Evolutionary conservation across 768 basidiomycete species (phyloP).

Genomic region (Pisolithus marmoratus): DNA sequence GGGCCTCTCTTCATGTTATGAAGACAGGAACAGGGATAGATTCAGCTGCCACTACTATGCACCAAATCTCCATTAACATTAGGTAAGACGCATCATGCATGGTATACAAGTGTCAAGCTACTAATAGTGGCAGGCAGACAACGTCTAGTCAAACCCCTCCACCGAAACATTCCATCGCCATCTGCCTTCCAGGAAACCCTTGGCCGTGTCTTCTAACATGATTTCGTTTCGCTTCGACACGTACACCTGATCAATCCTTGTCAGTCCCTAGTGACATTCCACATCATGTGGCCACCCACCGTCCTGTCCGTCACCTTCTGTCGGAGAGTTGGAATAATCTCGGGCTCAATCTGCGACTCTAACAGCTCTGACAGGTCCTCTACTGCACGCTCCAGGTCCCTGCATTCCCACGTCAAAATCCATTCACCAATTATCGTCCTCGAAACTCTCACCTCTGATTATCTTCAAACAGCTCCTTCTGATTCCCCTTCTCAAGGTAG

Average conservation of each 20-base stretch:
- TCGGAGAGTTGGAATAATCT: constrained; percentile 72
- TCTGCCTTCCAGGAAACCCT: constrained; percentile 78
- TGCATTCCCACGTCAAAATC: constrained; percentile 22
- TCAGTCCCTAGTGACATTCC: not conserved
- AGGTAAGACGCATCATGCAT: not conserved
- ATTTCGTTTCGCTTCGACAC: constrained; percentile 97
- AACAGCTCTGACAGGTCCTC: constrained; percentile 92
- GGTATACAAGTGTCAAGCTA: not conserved
- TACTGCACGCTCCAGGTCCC: constrained; percentile 91
- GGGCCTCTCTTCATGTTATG: too few species aligned
- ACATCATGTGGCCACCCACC: constrained; percentile 36
- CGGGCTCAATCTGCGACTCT: constrained; percentile 86
- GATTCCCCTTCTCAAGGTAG: constrained; percentile 84
- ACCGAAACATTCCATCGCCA: constrained; percentile 78
- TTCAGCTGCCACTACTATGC: too few species aligned
- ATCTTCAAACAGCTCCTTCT: constrained; percentile 95
- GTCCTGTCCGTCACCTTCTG: constrained; percentile 97
- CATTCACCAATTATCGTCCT: not conserved
- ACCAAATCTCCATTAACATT: too few species aligned
- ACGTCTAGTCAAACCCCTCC: constrained; percentile 58
- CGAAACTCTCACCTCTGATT: constrained; percentile 70
- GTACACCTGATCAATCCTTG: constrained; percentile 52
- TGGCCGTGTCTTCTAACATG: constrained; percentile 89
- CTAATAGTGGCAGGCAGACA: not conserved
- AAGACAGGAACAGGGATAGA: too few species aligned